Evolutionary conservation across 2,329 filamentous ascomycete genomes (phyloP).

Genomic region (Paracamarosporium sp.): DNA sequence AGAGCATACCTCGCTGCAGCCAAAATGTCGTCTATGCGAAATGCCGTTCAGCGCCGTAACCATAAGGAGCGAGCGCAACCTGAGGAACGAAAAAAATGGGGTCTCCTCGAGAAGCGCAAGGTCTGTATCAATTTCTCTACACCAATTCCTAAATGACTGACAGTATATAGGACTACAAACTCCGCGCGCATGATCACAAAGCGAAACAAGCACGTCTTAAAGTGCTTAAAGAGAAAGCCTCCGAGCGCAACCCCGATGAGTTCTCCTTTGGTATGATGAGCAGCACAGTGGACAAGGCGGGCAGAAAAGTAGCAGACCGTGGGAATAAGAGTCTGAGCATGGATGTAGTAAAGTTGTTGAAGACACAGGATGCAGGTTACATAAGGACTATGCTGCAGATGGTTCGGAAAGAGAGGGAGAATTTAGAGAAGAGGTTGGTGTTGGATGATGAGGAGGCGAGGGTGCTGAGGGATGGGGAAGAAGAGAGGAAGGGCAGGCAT

Average conservation of each 20-base stretch:
- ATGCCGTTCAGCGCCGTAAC: constrained; percentile 71
- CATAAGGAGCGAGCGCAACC: constrained; percentile 92
- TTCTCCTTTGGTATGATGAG: constrained; percentile 71
- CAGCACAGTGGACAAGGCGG: constrained; percentile 54
- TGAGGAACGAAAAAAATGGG: constrained; percentile 81
- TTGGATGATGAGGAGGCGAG: constrained; percentile 50
- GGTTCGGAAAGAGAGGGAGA: constrained; percentile 60
- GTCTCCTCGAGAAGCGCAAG: constrained; percentile 95
- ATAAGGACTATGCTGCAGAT: constrained; percentile 64
- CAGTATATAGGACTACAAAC: constrained; percentile 63
- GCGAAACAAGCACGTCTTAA: constrained; percentile 66
- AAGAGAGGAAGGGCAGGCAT: constrained; percentile 33
- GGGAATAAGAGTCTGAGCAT: constrained; percentile 56
- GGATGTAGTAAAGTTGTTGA: constrained; percentile 68
- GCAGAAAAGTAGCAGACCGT: constrained; percentile 50
- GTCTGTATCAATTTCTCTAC: constrained; percentile 1
- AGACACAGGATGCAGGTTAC: constrained; percentile 71
- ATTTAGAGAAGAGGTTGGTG: constrained; percentile 50
- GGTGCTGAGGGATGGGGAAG: constrained; percentile 43
- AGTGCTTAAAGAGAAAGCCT: constrained; percentile 65
- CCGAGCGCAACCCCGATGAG: constrained; percentile 69
- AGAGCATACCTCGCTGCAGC: neutral
- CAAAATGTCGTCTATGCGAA: constrained; percentile 43
- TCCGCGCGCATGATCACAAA: constrained; percentile 70
- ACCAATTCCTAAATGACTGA: neutral